Percentiles rank a stretch among this genome's conserved stretches.
Conservation (phyloP, 129 eudicot genomes). For the Centaurea solstitialis region DNA sequence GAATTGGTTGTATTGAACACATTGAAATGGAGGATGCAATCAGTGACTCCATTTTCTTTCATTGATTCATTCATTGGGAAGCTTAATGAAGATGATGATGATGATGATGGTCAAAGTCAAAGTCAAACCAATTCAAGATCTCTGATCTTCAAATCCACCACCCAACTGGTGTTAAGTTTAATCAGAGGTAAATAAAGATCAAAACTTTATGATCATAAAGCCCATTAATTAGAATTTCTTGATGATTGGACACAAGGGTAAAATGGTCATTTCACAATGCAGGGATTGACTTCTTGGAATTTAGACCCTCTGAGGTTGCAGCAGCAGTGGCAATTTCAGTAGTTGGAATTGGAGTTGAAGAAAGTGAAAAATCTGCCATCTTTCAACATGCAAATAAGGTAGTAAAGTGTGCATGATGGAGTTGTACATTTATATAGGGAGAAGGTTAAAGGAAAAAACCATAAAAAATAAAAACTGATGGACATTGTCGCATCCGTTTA, state of each 20-base stretch:
- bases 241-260: neutral
- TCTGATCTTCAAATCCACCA: slow-evolving; percentile 38
- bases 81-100: slow-evolving; percentile 28
- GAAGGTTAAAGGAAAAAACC: too few relatives aligned
- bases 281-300: slow-evolving; percentile 76
- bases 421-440: neutral
- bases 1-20: slow-evolving; percentile 69
- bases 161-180: slow-evolving; percentile 54
- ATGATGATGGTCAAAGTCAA: slow-evolving; percentile 21
- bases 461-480: too few relatives aligned
- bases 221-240: slow-evolving; percentile 7
- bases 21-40: slow-evolving; percentile 78
- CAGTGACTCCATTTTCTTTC: slow-evolving; percentile 71
- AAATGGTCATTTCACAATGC: slow-evolving; percentile 38
- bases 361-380: slow-evolving; percentile 32
- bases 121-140: slow-evolving; percentile 40
- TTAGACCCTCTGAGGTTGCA: slow-evolving; percentile 72
- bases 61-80: slow-evolving; percentile 53
- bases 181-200: slow-evolving; percentile 38
- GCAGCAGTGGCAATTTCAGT: slow-evolving; percentile 69
- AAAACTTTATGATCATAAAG: neutral
- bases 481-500: too few relatives aligned
- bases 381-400: slow-evolving; percentile 48
- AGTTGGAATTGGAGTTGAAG: slow-evolving; percentile 36
- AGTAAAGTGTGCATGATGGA: slow-evolving; percentile 19